Evolutionary conservation across 2,329 filamentous ascomycete genomes (phyloP).

Genomic region (Thermothelomyces thermophilus): DNA sequence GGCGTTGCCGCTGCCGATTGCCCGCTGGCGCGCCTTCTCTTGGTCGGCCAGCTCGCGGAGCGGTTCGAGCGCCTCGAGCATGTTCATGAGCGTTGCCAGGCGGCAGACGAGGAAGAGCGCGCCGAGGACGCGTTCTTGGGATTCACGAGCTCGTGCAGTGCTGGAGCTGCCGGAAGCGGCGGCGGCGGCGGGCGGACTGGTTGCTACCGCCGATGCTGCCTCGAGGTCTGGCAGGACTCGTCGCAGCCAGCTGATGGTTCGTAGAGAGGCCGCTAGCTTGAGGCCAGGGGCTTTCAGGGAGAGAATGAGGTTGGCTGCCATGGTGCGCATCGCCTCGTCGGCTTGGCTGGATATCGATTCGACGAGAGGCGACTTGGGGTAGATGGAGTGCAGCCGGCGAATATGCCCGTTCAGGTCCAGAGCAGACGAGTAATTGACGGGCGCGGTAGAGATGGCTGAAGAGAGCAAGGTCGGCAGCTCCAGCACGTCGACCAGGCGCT

Average conservation of each 20-base stretch:
- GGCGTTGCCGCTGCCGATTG: conserved; percentile 33
- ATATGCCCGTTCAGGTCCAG: conserved; percentile 93
- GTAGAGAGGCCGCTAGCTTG: conserved; percentile 82
- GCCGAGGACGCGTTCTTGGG: conserved; percentile 63
- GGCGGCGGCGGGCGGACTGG: conserved; percentile 21
- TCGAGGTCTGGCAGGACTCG: conserved; percentile 78
- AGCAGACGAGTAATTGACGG: conserved; percentile 77
- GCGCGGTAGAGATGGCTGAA: conserved; percentile 61
- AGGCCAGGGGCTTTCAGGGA: conserved; percentile 70
- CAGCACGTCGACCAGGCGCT: conserved; percentile 82
- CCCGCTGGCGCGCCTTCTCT: conserved; percentile 52
- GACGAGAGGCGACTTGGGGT: conserved; percentile 71
- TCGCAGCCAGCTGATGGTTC: conserved; percentile 85
- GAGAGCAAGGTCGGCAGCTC: conserved; percentile 82
- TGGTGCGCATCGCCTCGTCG: conserved; percentile 78
- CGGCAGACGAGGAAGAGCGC: conserved; percentile 84
- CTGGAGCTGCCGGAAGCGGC: background rate
- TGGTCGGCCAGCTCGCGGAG: conserved; percentile 85
- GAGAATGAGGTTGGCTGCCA: conserved; percentile 76
- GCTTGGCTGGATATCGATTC: conserved; percentile 68
- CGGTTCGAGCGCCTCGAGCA: conserved; percentile 77
- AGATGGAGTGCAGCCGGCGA: conserved; percentile 73
- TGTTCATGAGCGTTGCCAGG: conserved; percentile 69
- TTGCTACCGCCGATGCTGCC: conserved; percentile 19
- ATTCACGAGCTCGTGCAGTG: conserved; percentile 26